These are phyloP conservation scores for Candida pseudoglaebosa DNA, from an alignment of 805 yeast species.

Conservation along the genomic window DNA sequence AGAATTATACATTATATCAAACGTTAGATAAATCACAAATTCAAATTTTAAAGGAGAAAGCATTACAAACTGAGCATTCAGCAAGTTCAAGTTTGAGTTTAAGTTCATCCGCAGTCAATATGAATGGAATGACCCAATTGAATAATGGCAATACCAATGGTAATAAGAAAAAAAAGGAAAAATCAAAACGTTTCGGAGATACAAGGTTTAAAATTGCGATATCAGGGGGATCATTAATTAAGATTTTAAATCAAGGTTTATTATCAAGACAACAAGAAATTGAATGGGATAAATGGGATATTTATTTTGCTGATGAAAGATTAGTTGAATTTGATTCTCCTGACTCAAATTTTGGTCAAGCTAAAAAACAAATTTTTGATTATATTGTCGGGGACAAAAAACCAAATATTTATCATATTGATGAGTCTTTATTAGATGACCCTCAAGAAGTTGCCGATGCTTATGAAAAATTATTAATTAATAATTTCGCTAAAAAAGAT, in stretches of 20 bases:
- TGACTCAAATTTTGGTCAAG: constrained; percentile 87
- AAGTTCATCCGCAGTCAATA: constrained; percentile 4
- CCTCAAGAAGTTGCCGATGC: constrained; percentile 92
- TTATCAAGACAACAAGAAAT: constrained; percentile 65
- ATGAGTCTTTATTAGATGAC: constrained; percentile 67
- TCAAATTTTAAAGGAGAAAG: constrained; percentile 26
- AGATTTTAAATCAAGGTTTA: constrained; percentile 83
- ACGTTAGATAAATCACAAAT: constrained; percentile 35
- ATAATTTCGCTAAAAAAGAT: constrained; percentile 93
- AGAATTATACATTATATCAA: constrained; percentile 61
- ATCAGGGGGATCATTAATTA: constrained; percentile 88
- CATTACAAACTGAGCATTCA: constrained; percentile 4
- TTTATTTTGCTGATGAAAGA: constrained; percentile 95
- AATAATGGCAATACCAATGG: constrained; percentile 11
- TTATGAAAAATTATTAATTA: constrained; percentile 81
- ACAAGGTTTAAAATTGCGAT: constrained; percentile 84
- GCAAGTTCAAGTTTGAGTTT: constrained; percentile 3
- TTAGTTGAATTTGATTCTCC: constrained; percentile 80
- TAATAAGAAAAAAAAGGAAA: constrained; percentile 22
- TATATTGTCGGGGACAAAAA: constrained; percentile 46
- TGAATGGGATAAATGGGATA: constrained; percentile 92
- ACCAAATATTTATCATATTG: constrained; percentile 81
- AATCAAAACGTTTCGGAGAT: constrained; percentile 53
- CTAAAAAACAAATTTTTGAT: constrained; percentile 79
- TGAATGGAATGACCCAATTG: neutral